Evolutionary conservation across 2,329 filamentous ascomycete species (phyloP), one percentile per base, ranked within the genome.

Genomic region (Botrytis medusae): DNA sequence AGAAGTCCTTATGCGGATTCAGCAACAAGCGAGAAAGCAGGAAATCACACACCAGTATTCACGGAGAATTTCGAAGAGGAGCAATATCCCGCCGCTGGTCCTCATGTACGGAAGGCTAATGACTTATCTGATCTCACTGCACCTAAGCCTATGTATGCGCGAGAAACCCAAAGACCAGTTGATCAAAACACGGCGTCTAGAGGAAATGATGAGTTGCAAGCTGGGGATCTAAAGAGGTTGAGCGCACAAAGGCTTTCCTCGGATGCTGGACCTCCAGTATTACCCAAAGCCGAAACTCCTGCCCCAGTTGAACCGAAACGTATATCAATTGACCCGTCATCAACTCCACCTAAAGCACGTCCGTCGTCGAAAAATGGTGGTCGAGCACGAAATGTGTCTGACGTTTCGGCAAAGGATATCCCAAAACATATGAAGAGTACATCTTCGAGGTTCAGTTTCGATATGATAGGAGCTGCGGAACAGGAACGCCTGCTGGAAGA

Each of bases 401-500:
- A 84, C 6, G 79, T 84, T 20, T 88, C 87, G 0, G 80, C 80
- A 14, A 85, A 78, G 72, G 79, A 84, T 71, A 83, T 84, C 48
- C 89, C 89, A 3, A 87, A 83, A 74, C 89, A 91, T 75, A 91
- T 91, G 89, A 91, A 91, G 82, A 94, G 92, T 80, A 93, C 91
- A 18, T 93, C 92, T 0, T 94, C 92, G 0, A 86, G 93, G 22
- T 95, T 95, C 79, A 95, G 92, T 78, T 95, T 95, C 78, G 92
- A 95, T 78, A 93, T 94, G 85, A 88, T 90, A 25, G 91, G 91
- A 8, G 89, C 89, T 9, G 91, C 91, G 22, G 87, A 88, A 74
- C 86, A 90, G 78, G 89, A 91, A 81, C 91, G 90, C 81, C 81
- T 92, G 54, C 83, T 94, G 59, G 93, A 94, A 80, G 93, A 93